These are phyloP conservation scores for Solanum peruvianum DNA, from an alignment of 257 asterid species.

Conservation along the genomic window DNA sequence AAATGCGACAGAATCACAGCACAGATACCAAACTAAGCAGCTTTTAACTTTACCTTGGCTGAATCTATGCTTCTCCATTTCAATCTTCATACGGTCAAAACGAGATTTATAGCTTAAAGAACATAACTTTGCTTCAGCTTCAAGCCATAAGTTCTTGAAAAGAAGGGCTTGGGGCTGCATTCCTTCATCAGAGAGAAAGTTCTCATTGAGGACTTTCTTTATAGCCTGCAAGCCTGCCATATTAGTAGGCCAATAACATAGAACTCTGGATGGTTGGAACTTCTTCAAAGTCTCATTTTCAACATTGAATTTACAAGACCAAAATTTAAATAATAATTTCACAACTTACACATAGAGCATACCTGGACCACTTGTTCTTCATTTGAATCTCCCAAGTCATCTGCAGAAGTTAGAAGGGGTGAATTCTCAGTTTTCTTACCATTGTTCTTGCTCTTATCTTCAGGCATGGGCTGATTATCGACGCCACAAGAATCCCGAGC, in stretches of 20 bases:
- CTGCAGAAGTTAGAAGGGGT: slow-evolving; percentile 15
- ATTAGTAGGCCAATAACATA: background rate
- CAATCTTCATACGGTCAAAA: slow-evolving; percentile 57
- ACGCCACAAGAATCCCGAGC: slow-evolving; percentile 9
- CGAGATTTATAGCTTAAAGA: slow-evolving; percentile 69
- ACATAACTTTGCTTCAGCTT: slow-evolving; percentile 86
- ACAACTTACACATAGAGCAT: background rate
- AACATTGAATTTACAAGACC: background rate
- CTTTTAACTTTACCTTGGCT: slow-evolving; percentile 41
- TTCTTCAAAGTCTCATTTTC: background rate
- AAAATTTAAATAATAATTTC: background rate
- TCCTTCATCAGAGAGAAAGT: slow-evolving; percentile 41
- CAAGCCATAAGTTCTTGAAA: slow-evolving; percentile 85
- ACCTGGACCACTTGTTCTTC: slow-evolving; percentile 60
- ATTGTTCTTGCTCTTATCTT: slow-evolving; percentile 6
- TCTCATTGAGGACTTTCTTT: slow-evolving; percentile 65
- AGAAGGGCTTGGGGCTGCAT: slow-evolving; percentile 52
- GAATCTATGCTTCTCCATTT: slow-evolving; percentile 39
- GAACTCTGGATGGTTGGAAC: background rate
- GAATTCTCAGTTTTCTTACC: slow-evolving; percentile 30
- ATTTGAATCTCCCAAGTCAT: slow-evolving; percentile 24
- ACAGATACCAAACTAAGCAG: background rate
- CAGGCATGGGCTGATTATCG: slow-evolving; percentile 10
- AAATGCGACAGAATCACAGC: background rate
- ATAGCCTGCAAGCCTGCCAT: slow-evolving; percentile 46